Evolutionary conservation across 2,329 filamentous ascomycete genomes (phyloP).

Genomic region (Ophiognomonia clavigignenti-juglandacearum): DNA sequence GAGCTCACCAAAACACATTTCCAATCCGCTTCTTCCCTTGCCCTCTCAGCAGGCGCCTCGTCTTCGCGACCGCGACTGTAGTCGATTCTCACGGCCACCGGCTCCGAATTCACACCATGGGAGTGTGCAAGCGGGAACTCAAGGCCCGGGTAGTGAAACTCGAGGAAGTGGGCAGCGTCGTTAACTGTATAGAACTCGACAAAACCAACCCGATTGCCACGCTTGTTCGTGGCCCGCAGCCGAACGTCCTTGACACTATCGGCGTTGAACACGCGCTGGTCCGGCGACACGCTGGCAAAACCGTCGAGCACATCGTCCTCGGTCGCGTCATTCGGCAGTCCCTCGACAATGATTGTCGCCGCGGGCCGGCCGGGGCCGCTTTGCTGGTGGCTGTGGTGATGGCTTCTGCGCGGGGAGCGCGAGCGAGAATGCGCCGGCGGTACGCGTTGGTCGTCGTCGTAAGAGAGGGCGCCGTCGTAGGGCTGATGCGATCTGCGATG

Average conservation of each 20-base stretch:
- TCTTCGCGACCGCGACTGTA: constrained; percentile 32
- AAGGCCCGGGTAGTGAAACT: constrained; percentile 31
- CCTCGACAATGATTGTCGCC: constrained; percentile 46
- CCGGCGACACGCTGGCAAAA: constrained; percentile 16
- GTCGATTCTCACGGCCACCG: constrained; percentile 27
- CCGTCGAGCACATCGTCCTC: constrained; percentile 35
- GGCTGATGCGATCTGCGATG: constrained; percentile 1
- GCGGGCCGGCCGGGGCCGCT: constrained; percentile 17
- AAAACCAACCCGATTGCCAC: constrained; percentile 30
- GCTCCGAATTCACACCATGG: constrained; percentile 24
- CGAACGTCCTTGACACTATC: constrained; percentile 17
- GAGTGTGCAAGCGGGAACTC: constrained; percentile 28
- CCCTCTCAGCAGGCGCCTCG: constrained; percentile 7
- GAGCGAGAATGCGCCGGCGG: constrained; percentile 7
- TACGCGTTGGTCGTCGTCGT: constrained; percentile 13
- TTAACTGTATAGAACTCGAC: constrained; percentile 35
- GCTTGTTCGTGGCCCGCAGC: constrained; percentile 16
- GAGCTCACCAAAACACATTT: constrained; percentile 31
- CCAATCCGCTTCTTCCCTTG: constrained; percentile 31
- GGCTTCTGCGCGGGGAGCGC: constrained; percentile 5
- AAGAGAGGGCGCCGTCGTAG: constrained; percentile 12
- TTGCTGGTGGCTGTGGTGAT: neutral
- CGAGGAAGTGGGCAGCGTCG: constrained; percentile 35
- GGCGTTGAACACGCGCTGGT: constrained; percentile 13
- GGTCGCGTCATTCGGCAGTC: constrained; percentile 43